Evolutionary conservation across 2,329 filamentous ascomycete genomes (phyloP), one percentile per base, ranked within the genome.

Genomic region (Didymella keratinophila): DNA sequence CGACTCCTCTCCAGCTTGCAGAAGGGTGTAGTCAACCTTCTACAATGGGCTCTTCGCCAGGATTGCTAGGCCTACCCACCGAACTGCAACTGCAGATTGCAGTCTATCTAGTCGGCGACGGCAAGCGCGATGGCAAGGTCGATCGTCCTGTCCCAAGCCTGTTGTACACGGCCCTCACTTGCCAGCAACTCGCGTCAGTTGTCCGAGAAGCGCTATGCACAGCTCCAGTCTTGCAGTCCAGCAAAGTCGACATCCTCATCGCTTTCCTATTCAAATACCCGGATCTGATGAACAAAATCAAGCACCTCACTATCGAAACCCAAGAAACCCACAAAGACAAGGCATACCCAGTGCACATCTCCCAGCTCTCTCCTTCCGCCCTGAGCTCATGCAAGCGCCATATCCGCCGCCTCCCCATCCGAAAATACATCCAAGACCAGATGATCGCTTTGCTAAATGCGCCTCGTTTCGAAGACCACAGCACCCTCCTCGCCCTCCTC

Each of bases 251-350:
- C n/a, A 11, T 37, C 4, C 37, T 58, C 3, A 20, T 58, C 5
- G 10, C 4, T 2, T 52, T 27, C 5, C 36, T 58, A 5, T 52
- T 27, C 36, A 34, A 18, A 21, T 52, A 58, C 20, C 55, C 55
- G 3, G 1, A 28, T 4, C 23, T 58, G 23, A 16, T 27, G 12
- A 47, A 25, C 12, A 52, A 47, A n/a, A 36, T 47, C 10, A 39
- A 46, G 4, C 28, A 8, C 21, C 48, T 58, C 3, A 58, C 48
- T 2, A 39, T 58, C 20, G 55, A 58, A 20, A 56, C 54, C 2
- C 45, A 28, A n/a, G 54, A 52, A 21, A 51, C 54, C 3, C 41
- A 10, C 16, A 25, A 34, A 14, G 37, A 50, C 12, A 32, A 37
- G 3, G 34, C 41, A 2, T 44, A 16, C n/a, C 54, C 54, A 5